Conservation (phyloP, 2,329 filamentous ascomycete species). For the Aspergillus flavus region DNA sequence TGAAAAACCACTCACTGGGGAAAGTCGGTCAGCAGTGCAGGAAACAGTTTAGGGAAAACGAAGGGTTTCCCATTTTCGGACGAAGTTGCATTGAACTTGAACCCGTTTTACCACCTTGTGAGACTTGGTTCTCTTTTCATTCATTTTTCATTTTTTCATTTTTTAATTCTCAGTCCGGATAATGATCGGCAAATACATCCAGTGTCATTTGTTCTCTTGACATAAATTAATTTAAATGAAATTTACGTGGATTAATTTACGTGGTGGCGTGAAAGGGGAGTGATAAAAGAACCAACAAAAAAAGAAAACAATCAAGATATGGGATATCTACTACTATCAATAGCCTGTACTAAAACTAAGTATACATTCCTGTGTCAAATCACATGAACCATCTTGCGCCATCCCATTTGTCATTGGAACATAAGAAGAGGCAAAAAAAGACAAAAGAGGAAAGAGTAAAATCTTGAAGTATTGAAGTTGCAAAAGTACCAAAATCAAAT, state of each 20-base stretch:
- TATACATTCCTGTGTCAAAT: slow-evolving; percentile 12
- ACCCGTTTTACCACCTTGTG: background rate
- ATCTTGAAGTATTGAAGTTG: background rate
- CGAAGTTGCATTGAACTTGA: background rate
- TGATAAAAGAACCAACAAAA: background rate
- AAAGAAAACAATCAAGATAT: background rate
- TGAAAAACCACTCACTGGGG: background rate
- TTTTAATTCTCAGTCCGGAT: background rate
- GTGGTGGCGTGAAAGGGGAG: too few relatives aligned
- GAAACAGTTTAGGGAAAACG: background rate
- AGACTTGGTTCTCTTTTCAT: background rate
- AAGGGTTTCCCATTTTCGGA: background rate
- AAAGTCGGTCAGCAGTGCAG: background rate
- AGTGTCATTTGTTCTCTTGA: too few relatives aligned
- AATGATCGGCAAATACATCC: too few relatives aligned
- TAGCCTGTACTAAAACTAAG: slow-evolving; percentile 3
- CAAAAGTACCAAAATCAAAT: background rate
- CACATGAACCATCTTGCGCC: background rate
- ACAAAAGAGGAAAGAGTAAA: slow-evolving; percentile 7
- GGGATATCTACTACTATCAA: slow-evolving; percentile 6
- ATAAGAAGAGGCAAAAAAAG: slow-evolving; percentile 3
- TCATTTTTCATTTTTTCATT: background rate
- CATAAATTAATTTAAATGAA: too few relatives aligned
- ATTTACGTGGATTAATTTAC: too few relatives aligned
- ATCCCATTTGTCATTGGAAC: slow-evolving; percentile 4